Evolutionary conservation across 23 red algal species (phyloP), one percentile per base, ranked within the genome.

Genomic region (Rhodosorus marinus): DNA sequence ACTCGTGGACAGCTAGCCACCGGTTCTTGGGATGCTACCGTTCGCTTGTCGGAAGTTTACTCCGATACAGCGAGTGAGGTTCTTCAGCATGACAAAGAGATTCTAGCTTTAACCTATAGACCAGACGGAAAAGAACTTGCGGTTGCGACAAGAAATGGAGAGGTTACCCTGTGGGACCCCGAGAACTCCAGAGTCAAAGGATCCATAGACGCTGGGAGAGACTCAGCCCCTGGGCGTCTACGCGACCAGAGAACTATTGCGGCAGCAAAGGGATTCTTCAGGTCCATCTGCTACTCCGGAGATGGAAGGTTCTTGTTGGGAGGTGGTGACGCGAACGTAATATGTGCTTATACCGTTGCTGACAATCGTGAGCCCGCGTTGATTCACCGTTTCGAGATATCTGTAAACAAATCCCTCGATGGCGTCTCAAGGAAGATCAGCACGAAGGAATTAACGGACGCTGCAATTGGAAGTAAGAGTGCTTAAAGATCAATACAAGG

Each of bases 11-110:
- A 66, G 4, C 41, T 98, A 2, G 77, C 77, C 0, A 81, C 64
- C 19, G 81, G 66, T 5, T 98, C 90, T 29, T 98, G 90, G 90
- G 90, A 98, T 64, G 71, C 74, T 33, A 85, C 78, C 22, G 81
- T 98, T 20, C 77, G 77, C 6, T 36, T 98, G 6, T 85, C 73
- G 90, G 63, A 83, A 51, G 72, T 98, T 69, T 84, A 83, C 64
- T 71, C 81, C 5, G 35, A 61, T 29, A 61, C 59, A 5, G 36
- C 47, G 7, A 23, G 59, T 20, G 70, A 67, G 53, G 78, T 68
- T 14, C 43, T 98, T 28, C 63, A 69, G 27, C 74, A 86, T 35
- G 60, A 60, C 60, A 85, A 84, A 40, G 78, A 98, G 50, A 80
- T 86, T 6, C 66, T 98, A 51, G 47, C 60, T 29, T 62, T 98